Evolutionary conservation across 768 basidiomycete species (phyloP), one percentile per base, ranked within the genome.

Genomic region (Tricholoma flavovirens): DNA sequence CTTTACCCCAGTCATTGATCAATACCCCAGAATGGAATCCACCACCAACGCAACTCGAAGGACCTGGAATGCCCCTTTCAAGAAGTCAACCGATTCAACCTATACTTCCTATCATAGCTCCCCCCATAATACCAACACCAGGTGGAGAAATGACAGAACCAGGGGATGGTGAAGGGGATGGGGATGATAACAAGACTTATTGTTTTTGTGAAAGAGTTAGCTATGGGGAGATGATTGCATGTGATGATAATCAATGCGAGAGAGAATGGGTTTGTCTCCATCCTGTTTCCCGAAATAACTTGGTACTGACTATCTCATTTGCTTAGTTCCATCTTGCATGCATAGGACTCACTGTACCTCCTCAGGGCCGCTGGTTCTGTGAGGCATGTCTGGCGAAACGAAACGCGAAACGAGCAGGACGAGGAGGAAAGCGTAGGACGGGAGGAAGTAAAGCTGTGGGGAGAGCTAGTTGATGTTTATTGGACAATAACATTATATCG

Each of bases 201-300:
- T 98, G 94, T 71, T 79, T 86, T 75, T 98, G 94, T 69, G 78
- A 90, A 61, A 76, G 87, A 15, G 79, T 84, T 57, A 93, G 90
- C 65, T 94, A 87, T 63, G 94, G 94, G 35, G 88, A 94, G 73
- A 96, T 97, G 93, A 90, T 97, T 63, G 93, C 86, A 21, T 97
- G 93, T 68, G 93, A 97, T 68, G 90, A 86, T 63, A 73, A 76
- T 15, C 76, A 78, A 45, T 96, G 93, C 72, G 83, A 86, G 62
- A 77, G 78, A 56, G 93, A 95, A 87, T 97, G 93, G 93, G 93
- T 95, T 62, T 67, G 90, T 86, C 6, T 62, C 46, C 54, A 53
- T 53, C 51, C 49, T 53, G 33, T 53, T 60, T 53, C 46, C 22
- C 38, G 48, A 49, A 12, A 51, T 15, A n/a, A 51, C 52, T 56